Evolutionary conservation across 2,329 filamentous ascomycete genomes (phyloP).

Genomic region (Cryphonectria nitschkei): DNA sequence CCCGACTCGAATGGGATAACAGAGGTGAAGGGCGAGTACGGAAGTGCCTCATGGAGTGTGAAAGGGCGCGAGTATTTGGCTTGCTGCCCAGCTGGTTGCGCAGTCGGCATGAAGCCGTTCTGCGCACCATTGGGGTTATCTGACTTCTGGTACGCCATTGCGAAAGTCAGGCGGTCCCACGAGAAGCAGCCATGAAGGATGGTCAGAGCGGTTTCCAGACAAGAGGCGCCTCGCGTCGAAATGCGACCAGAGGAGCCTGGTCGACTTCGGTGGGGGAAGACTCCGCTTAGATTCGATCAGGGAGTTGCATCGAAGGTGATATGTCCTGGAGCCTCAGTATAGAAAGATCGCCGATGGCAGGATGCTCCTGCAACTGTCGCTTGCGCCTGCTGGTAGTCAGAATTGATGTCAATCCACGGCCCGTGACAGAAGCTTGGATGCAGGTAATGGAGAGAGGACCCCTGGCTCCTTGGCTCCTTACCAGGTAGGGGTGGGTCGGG

Average conservation of each 20-base stretch:
- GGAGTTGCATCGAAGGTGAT: neutral
- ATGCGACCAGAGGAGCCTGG: conserved; percentile 18
- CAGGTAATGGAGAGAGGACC: conserved; percentile 17
- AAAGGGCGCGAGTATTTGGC: conserved; percentile 50
- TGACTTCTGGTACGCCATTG: conserved; percentile 38
- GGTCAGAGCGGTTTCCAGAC: conserved; percentile 11
- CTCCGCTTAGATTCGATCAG: conserved; percentile 12
- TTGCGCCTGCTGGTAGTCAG: conserved; percentile 10
- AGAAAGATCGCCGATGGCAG: neutral
- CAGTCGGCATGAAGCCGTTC: conserved; percentile 29
- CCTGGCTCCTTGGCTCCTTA: conserved; percentile 25
- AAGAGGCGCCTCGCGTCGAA: conserved; percentile 9
- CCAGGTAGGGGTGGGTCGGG: conserved; percentile 14
- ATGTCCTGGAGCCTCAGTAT: neutral
- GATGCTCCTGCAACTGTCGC: neutral
- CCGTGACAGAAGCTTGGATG: conserved; percentile 17
- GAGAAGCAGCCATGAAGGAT: conserved; percentile 33
- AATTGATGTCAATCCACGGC: conserved; percentile 15
- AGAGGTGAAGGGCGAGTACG: conserved; percentile 81
- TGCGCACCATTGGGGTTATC: conserved; percentile 40
- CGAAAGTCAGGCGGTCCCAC: conserved; percentile 35
- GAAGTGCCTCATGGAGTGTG: conserved; percentile 74
- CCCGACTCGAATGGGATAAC: conserved; percentile 78
- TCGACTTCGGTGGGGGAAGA: conserved; percentile 5
- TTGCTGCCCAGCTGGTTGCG: conserved; percentile 24